Conservation (phyloP, 2,329 filamentous ascomycete species). For the Trichocomaceae sp. region DNA sequence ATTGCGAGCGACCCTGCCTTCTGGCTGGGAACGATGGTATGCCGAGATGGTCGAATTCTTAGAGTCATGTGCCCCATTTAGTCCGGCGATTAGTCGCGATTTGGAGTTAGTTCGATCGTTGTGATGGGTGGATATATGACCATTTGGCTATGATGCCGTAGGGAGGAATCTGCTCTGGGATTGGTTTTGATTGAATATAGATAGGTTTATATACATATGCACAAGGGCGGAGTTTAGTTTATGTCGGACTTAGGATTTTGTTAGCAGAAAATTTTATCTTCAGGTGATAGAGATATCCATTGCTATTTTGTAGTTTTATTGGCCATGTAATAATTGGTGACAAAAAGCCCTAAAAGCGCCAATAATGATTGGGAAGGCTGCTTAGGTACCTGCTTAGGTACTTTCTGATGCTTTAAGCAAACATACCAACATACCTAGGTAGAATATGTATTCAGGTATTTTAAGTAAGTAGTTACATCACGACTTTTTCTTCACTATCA, state of each 20-base stretch:
- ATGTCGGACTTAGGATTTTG: not conserved
- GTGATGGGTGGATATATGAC: not conserved
- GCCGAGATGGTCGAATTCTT: constrained; percentile 36
- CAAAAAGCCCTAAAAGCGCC: too few relatives aligned
- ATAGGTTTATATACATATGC: not conserved
- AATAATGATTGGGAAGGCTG: too few relatives aligned
- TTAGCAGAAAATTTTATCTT: not conserved
- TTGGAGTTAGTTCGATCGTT: constrained; percentile 31
- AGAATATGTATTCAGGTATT: too few relatives aligned
- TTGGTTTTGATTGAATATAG: not conserved
- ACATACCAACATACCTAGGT: too few relatives aligned
- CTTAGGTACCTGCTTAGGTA: too few relatives aligned
- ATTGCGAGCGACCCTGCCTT: constrained; percentile 31
- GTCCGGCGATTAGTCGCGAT: constrained; percentile 36
- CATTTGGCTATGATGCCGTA: not conserved
- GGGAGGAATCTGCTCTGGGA: not conserved
- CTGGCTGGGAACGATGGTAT: constrained; percentile 37
- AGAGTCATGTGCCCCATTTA: constrained; percentile 32
- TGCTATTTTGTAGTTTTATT: too few relatives aligned
- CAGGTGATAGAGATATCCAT: not conserved
- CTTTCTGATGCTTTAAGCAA: too few relatives aligned
- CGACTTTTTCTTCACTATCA: too few relatives aligned
- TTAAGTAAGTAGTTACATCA: too few relatives aligned
- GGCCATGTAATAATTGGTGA: too few relatives aligned
- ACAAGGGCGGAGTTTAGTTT: not conserved